Evolutionary conservation across 345 rosid species (phyloP), one percentile per base, ranked within the genome.

Genomic region (Linum usitatissimum): DNA sequence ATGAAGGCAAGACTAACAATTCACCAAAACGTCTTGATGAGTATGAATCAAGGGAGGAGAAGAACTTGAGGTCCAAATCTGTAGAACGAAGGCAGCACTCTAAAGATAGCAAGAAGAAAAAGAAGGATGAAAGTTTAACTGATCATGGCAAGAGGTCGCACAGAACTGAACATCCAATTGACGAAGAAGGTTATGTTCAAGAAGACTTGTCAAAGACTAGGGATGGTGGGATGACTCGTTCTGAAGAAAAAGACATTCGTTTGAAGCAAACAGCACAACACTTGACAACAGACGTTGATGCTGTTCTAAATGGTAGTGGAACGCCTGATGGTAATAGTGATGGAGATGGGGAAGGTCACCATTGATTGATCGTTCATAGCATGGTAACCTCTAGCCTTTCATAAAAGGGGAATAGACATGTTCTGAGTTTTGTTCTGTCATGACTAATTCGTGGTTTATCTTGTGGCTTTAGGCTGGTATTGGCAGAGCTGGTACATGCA

Each of bases 11-110:
- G 72, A 71, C 34, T 69, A 34, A 39, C 49, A 73, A 66, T 60
- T 76, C 65, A 15, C 72, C 78, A 60, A 80, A 67, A 74, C 73
- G 70, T 56, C 66, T 66, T 60, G 78, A 73, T 60, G 78, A 72
- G 64, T 76, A 49, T 54, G 75, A 80, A 62, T 71, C 76, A 21
- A 78, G 79, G 69, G 62, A 61, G 19, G 75, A 53, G 74, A 75
- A 74, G 75, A 74, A 21, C 57, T 77, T 80, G 5, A 73, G 70
- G 73, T 75, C 84, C 53, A 79, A 70, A 65, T 79, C 82, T 76
- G 76, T 54, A 19, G 81, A 78, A 45, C 71, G 49, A 55, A 73
- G 63, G 61, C 70, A 67, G 42, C 68, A 54, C 57, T 70, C 69
- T 34, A 67, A 54, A 64, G 40, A 61, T 74, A 57, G 65, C 59